These are phyloP conservation scores for Venturia aucupariae DNA, from an alignment of 2,329 filamentous ascomycete genomes.

Conservation along the genomic window DNA sequence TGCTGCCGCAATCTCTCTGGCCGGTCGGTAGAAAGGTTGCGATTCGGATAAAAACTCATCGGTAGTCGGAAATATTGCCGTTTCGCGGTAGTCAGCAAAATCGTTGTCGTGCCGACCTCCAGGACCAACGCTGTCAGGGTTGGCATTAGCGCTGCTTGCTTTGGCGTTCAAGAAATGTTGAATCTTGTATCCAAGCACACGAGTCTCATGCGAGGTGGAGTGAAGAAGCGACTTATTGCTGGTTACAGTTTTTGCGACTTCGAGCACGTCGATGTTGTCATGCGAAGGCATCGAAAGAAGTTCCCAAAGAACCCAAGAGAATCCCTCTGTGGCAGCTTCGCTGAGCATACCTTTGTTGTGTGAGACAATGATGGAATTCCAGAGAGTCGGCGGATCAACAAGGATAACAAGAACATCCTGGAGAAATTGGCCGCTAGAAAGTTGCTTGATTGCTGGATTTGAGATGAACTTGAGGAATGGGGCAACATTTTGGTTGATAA, in stretches of 20 bases:
- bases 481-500: conserved; percentile 34
- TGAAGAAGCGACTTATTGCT: conserved; percentile 20
- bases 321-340: conserved; percentile 21
- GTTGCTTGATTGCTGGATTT: conserved; percentile 36
- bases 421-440: conserved; percentile 44
- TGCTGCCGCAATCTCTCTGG: conserved; percentile 39
- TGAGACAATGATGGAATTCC: conserved; percentile 38
- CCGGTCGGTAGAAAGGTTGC: conserved; percentile 46
- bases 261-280: conserved; percentile 19
- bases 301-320: conserved; percentile 35
- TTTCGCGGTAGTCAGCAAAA: conserved; percentile 48
- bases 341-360: conserved; percentile 22
- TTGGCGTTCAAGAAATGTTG: conserved; percentile 29
- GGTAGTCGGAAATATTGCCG: conserved; percentile 55
- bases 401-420: conserved; percentile 38
- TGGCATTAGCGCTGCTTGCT: conserved; percentile 11
- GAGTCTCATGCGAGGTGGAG: conserved; percentile 23
- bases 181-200: conserved; percentile 34
- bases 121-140: conserved; percentile 26
- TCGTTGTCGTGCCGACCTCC: conserved; percentile 71
- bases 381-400: conserved; percentile 45
- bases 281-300: conserved; percentile 33
- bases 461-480: conserved; percentile 30
- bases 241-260: conserved; percentile 15
- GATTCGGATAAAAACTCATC: conserved; percentile 52